Evolutionary conservation across 768 basidiomycete species (phyloP), one percentile per base, ranked within the genome.

Genomic region (Dentipellis fragilis): DNA sequence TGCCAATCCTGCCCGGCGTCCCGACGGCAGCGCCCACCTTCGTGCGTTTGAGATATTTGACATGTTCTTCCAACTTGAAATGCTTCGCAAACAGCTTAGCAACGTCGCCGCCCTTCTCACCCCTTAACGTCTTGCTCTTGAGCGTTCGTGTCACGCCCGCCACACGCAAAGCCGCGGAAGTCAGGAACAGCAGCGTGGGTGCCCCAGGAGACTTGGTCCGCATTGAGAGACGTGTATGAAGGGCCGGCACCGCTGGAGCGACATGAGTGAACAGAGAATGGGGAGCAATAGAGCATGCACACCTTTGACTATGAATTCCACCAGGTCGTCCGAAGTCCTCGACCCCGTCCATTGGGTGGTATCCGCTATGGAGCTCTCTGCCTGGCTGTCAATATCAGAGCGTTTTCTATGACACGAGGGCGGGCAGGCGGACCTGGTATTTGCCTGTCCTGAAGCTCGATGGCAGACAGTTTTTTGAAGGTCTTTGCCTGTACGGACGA

Each of bases 41-140:
- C n/a, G 92, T 94, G 61, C 82, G 78, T 64, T 79, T 77, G 64
- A 98, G 76, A 72, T 93, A 90, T 14, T 81, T 74, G 64, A 88
- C 81, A 68, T 98, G 94, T 56, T 94, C 89, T 50, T 85, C 74
- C 40, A 94, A 74, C 71, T 94, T 96, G 72, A 95, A 84, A 67
- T 98, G 94, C 69, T 87, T 93, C 34, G 94, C 92, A 64, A 98
- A 98, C 23, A 99, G 80, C 69, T 97, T 97, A 19, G 89, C 93
- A 35, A 96, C 85, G 60, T 95, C 91, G 10, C 89, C 92, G 54
- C 89, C 85, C 66, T 91, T 93, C 21, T 89, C 85, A 37, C 87
- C 86, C 54, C 82, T 74, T 52, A 90, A 74, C 59, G 71, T 79
- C 69, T 79, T 82, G 69, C 84, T 78, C 67, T 79, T 85, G 54